Base-by-base conservation (phyloP, 768 basidiomycete genomes). In the Mycena latifolia region DNA sequence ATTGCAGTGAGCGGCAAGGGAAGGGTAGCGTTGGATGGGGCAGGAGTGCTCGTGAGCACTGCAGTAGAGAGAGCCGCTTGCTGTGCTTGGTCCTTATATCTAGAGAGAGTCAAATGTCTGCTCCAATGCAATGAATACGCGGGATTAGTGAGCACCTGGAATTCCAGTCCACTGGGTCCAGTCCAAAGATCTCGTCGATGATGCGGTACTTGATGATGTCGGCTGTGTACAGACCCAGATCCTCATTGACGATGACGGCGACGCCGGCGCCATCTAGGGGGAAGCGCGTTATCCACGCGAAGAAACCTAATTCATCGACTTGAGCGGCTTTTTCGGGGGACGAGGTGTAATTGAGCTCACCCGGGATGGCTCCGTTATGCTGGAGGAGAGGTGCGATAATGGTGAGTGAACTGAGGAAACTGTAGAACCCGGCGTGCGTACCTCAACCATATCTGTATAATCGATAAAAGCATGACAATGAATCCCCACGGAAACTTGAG, bases 221-320 rank as follows among this genome's bases (percentile, higher is more conserved):
- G 25, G 18, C 5, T 10, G 17, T 14, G 5, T 2, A 4, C 48
- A 35, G 18, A 51, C 31, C 31, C 31, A 41, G 7, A 12, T 61
- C 50, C 35, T 61, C 59, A 37, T 61, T 61, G 14, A 50, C 43
- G 39, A 61, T 27, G 12, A 61, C 51, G 9, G 59, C 59, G 20
- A 61, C 27, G 28, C 59, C 59, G 9, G 52, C 18, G 17, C 28
- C 28, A 6, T 52, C 50, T 10, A n/a, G 10, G 8, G 59, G 59
- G 50, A 61, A 43, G 39, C 59, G 50, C n/a, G 50, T 51, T 12
- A 61, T 31, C 25, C 18, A 22, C 8, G 20, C 28, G 48, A 28
- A 37, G 27, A 22, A 60, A 11, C 58, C 58, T 59, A 11, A 33
- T 33, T 11, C 15, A 18, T 1, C 8, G 8, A 3, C 24, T 4